phyloP scores from a whole-genome alignment of 805 yeast genomes.

The Starmerella roubikii region DNA sequence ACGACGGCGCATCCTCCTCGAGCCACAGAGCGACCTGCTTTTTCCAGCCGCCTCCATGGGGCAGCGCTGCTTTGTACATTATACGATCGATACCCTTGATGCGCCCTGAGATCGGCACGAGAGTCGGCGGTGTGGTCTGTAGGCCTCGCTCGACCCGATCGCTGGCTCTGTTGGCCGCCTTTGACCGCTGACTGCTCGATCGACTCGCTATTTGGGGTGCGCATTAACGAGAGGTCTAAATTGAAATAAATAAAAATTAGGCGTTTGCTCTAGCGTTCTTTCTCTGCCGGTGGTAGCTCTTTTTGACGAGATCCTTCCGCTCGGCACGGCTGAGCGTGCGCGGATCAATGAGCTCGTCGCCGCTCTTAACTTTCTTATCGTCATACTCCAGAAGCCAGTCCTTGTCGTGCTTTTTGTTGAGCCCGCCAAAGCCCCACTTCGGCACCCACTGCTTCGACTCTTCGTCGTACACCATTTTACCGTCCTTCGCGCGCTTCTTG shows the following conservation, averaged over 20 bases:
- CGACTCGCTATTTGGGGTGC: neutral
- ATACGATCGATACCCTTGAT: neutral
- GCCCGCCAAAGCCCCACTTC: slow-evolving; percentile 96
- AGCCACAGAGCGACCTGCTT: slow-evolving; percentile 61
- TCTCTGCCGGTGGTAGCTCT: slow-evolving; percentile 74
- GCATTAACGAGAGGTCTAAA: neutral
- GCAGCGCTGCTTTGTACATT: slow-evolving; percentile 32
- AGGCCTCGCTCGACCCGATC: too few relatives aligned
- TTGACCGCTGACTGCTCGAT: too few relatives aligned
- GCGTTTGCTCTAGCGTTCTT: slow-evolving; percentile 36
- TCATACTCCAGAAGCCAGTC: slow-evolving; percentile 97
- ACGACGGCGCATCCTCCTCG: slow-evolving; percentile 81
- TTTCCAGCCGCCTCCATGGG: slow-evolving; percentile 71
- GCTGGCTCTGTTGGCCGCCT: too few relatives aligned
- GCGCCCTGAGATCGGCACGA: neutral
- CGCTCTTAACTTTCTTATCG: slow-evolving; percentile 27
- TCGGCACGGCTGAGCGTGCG: slow-evolving; percentile 68
- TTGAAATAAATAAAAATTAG: too few relatives aligned
- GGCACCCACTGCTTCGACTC: slow-evolving; percentile 89
- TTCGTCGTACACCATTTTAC: slow-evolving; percentile 82
- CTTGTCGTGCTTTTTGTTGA: slow-evolving; percentile 69
- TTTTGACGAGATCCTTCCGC: slow-evolving; percentile 72
- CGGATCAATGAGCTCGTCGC: slow-evolving; percentile 65
- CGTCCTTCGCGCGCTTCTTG: slow-evolving; percentile 74
- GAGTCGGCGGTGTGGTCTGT: too few relatives aligned